Evolutionary conservation across 257 asterid genomes (phyloP), one percentile per base, ranked within the genome.

Genomic region (Gentiana straminea): DNA sequence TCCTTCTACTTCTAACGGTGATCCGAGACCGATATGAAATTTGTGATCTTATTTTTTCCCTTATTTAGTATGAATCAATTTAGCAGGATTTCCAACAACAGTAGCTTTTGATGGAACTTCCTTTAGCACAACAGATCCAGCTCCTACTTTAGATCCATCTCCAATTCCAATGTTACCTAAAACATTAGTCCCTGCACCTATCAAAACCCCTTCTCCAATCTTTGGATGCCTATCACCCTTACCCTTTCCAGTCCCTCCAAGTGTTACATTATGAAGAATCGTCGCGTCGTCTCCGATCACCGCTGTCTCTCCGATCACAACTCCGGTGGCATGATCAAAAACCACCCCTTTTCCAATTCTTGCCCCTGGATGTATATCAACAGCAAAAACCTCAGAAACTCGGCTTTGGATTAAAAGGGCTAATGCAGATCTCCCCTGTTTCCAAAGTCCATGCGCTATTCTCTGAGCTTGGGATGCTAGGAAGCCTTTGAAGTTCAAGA

Each of bases 331-430:
- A 60, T 60, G 72, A 60, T 67, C 67, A n/a, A 67, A 46, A 0
- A 67, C 57, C 45, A 67, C 55, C 66, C 71, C 72, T 11, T 41
- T 38, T 52, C 72, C 72, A 1, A 67, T 54, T 13, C 35, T 54
- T 1, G 72, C 67, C 13, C 63, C 63, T 4, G 72, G 72, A 55
- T 67, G 72, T 15, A 67, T 67, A 38, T 67, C 72, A 13, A 60
- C 66, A 35, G 58, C 72, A 56, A 67, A 54, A 9, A 41, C 67
- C 33, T 67, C 66, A 0, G 72, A 67, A 54, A 67, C 72, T 35
- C 67, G 62, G 38, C 41, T 55, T 58, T 67, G 72, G 24, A 67
- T n/a, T 3, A 67, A 12, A 49, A 36, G 47, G 13, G 72, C 62
- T 34, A 60, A 38, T 51, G 34, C 49, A 10, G 13, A 41, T 50